Conservation (phyloP, 208 protist species). For the Trypanosoma conorhini region DNA sequence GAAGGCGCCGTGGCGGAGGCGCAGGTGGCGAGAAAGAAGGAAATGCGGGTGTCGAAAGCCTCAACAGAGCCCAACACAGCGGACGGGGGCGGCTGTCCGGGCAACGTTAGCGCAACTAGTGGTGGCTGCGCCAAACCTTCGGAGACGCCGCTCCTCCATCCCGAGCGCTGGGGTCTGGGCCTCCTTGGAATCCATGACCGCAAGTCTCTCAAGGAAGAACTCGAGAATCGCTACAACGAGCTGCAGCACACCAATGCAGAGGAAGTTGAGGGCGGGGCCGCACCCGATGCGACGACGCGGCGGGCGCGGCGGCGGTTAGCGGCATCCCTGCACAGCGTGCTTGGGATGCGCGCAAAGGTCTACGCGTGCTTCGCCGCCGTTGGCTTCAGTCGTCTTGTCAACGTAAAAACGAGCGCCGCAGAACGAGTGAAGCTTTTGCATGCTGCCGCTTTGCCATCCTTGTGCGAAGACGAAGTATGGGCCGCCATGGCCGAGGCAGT, state of each 20-base stretch:
- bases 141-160: slow-evolving; percentile 5
- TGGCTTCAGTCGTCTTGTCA: slow-evolving; percentile 29
- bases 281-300: neutral
- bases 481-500: slow-evolving; percentile 65
- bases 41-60: neutral
- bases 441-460: slow-evolving; percentile 63
- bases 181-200: slow-evolving; percentile 15
- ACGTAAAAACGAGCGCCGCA: slow-evolving; percentile 40
- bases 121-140: neutral
- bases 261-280: no score
- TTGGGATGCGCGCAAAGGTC: slow-evolving; percentile 62
- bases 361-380: slow-evolving; percentile 63
- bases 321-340: slow-evolving; percentile 25
- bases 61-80: neutral
- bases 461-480: slow-evolving; percentile 78
- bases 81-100: neutral
- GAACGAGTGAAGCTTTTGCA: slow-evolving; percentile 65
- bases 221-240: slow-evolving; percentile 23
- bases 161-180: slow-evolving; percentile 26
- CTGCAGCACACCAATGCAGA: neutral
- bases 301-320: slow-evolving; percentile 14
- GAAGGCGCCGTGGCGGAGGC: neutral
- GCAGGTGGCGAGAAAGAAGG: neutral
- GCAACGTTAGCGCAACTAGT: neutral
- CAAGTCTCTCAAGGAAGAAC: slow-evolving; percentile 8